Conservation (phyloP, 148 eudicot genomes). For the Dysphania ambrosioides region DNA sequence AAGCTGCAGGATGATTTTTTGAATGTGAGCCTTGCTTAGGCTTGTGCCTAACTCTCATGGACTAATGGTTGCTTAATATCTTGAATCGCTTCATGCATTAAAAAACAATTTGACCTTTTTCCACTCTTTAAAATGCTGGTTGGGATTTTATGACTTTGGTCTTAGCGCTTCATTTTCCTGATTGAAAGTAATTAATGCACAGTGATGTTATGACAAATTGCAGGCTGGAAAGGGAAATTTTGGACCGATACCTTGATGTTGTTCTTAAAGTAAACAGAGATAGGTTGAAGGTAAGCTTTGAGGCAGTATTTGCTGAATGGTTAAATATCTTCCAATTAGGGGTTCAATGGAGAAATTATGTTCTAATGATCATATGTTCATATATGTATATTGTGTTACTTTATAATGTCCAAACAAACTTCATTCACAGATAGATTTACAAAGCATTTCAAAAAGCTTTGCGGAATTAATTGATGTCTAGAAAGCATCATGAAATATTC, state of each 20-base stretch:
- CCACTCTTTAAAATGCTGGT: neutral
- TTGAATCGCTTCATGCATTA: neutral
- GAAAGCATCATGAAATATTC: too few species aligned
- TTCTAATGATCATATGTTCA: neutral
- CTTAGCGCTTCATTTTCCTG: neutral
- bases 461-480: neutral
- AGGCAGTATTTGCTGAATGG: neutral
- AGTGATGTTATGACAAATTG: conserved; percentile 4
- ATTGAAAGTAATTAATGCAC: neutral
- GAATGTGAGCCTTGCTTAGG: neutral
- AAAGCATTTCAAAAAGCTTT: neutral
- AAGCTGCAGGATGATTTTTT: too few species aligned
- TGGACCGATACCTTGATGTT: conserved; percentile 87
- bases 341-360: neutral
- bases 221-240: conserved; percentile 96
- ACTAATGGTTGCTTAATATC: too few species aligned
- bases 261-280: conserved; percentile 95
- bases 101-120: too few species aligned
- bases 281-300: conserved; percentile 72
- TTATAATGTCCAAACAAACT: neutral
- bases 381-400: neutral
- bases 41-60: neutral
- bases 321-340: neutral
- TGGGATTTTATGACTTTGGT: neutral
- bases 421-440: neutral